A percentile compares a stretch with the other conserved stretches of the same genome.
Conservation (phyloP, 2,329 filamentous ascomycete species). For the Pestalotiopsis fici region DNA sequence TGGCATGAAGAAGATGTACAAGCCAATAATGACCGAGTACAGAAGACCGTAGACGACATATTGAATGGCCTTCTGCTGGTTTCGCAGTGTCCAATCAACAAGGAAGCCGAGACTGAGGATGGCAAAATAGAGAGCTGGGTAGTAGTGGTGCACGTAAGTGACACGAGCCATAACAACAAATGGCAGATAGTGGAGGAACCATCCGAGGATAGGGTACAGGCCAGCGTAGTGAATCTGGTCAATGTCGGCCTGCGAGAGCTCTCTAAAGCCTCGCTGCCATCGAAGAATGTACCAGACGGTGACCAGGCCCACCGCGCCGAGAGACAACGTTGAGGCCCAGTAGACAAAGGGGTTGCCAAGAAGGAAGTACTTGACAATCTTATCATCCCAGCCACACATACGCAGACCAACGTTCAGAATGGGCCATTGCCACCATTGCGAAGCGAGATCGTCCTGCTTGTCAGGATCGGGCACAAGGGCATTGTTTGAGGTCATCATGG, state of each 20-base stretch:
- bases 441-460: slow-evolving; percentile 97
- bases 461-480: slow-evolving; percentile 96
- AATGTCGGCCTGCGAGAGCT: slow-evolving; percentile 77
- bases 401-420: slow-evolving; percentile 91
- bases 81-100: slow-evolving; percentile 78
- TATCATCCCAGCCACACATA: slow-evolving; percentile 98
- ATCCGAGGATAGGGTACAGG: slow-evolving; percentile 87
- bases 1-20: slow-evolving; percentile 89
- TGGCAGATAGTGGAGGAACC: slow-evolving; percentile 94
- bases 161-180: slow-evolving; percentile 98
- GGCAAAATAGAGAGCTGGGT: slow-evolving; percentile 96
- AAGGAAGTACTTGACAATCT: slow-evolving; percentile 96
- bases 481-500: slow-evolving; percentile 99
- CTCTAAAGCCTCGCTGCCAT: slow-evolving; percentile 92
- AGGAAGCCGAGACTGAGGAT: slow-evolving; percentile 89
- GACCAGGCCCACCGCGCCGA: slow-evolving; percentile 72
- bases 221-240: slow-evolving; percentile 95
- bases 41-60: slow-evolving; percentile 71
- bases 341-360: slow-evolving; percentile 96
- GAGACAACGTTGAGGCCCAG: slow-evolving; percentile 84
- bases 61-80: slow-evolving; percentile 63
- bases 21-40: slow-evolving; percentile 73
- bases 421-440: slow-evolving; percentile 98
- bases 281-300: slow-evolving; percentile 84
- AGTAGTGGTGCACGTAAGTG: slow-evolving; percentile 99